Conservation (phyloP, 805 yeast species). For the Kluyveromyces dobzhanskii region DNA sequence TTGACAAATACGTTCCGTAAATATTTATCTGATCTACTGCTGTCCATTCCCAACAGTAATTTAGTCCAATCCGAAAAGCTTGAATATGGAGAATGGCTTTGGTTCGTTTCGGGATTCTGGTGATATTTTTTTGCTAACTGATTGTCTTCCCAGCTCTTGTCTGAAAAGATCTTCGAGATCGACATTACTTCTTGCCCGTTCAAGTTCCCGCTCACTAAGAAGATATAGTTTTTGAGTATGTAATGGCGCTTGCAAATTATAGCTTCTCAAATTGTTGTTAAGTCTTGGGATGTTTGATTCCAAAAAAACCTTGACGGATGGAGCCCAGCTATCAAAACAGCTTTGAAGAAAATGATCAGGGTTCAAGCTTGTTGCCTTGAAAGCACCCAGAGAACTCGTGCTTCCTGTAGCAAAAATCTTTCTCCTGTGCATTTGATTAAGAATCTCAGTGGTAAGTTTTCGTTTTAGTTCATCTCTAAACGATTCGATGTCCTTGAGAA, state of each 20-base stretch:
- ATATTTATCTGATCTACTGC: too few species aligned
- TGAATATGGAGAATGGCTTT: background rate
- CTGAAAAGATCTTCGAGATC: constrained; percentile 11
- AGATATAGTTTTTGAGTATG: constrained; percentile 52
- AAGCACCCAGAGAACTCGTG: background rate
- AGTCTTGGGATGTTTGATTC: constrained; percentile 31
- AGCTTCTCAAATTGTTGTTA: constrained; percentile 46
- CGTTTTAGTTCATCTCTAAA: constrained; percentile 40
- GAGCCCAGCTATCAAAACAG: constrained; percentile 32
- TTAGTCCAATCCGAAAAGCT: background rate
- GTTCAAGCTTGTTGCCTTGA: background rate
- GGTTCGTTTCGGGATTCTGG: background rate
- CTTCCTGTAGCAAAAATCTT: background rate
- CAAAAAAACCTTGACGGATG: constrained; percentile 25
- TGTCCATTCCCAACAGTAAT: too few species aligned
- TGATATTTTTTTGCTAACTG: background rate
- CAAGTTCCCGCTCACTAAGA: constrained; percentile 36
- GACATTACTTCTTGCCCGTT: constrained; percentile 31
- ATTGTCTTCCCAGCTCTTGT: background rate
- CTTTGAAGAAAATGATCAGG: background rate
- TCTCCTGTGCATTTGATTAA: constrained; percentile 5
- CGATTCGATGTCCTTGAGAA: constrained; percentile 37
- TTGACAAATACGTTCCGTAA: too few species aligned
- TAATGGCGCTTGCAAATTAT: constrained; percentile 56
- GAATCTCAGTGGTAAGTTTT: constrained; percentile 30